Evolutionary conservation across 139 green algal species (phyloP), one percentile per base, ranked within the genome.

Genomic region (Pleodorina starrii): DNA sequence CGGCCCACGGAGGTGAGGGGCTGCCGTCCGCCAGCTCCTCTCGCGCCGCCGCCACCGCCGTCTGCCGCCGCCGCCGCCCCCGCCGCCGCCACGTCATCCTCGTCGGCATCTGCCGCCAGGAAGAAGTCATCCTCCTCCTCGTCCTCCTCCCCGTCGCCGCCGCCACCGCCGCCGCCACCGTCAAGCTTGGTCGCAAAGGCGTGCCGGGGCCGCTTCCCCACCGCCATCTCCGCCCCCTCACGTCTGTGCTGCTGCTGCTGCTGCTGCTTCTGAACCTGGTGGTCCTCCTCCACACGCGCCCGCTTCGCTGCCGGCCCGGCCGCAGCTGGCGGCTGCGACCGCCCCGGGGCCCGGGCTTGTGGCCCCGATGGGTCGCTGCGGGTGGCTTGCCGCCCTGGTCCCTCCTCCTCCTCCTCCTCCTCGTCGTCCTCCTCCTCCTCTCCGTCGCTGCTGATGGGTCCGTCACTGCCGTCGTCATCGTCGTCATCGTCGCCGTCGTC

Each of bases 91-190:
- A 1, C 74, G 9, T 40, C 74, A 1, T 29, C 74, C 1, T 9
- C 35, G 10, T 71, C 35, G n/a, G 46, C 46, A 23, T 40, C 76
- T 32, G 35, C 78, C 16, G 17, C 25, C 9, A 85, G 54, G 50
- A 85, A 85, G 27, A 85, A 85, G 78, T 90, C 81, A 19, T 86
- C 81, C 6, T 12, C 27, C 48, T 74, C 82, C 48, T 87, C 68
- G 11, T 48, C 76, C 50, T 54, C 40, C 3, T 23, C 76, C 27
- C 27, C 40, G 6, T 43, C 76, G 32, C 16, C 50, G 36, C 50
- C 10, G 50, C 44, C 79, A 19, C 21, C 36, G 6, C n/a, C 76
- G 32, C 16, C 50, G 36, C 50, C 10, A n/a, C 44, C 79, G 10
- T 11, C 36, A 21, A 66, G 54, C 54, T 66, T 66, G 40, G 25